Conservation (phyloP, 345 rosid species). For the Eucalyptus curtisii region DNA sequence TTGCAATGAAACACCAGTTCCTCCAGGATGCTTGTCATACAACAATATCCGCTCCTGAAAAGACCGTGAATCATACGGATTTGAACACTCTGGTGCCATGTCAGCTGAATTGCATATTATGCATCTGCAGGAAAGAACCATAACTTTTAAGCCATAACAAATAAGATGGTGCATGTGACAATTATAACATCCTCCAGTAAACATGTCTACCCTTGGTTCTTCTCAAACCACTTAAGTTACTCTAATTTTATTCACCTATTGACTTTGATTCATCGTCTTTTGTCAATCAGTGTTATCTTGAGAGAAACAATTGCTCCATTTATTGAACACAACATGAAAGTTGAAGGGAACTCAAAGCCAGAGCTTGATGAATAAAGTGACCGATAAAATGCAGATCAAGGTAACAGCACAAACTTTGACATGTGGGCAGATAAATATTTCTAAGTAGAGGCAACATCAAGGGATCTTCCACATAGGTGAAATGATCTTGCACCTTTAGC, state of each 20-base stretch:
- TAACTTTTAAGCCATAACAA: not conserved
- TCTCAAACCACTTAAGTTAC: not conserved
- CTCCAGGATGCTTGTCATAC: slow-evolving; percentile 90
- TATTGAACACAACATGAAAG: not conserved
- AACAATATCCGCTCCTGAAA: slow-evolving; percentile 65
- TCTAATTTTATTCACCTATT: not conserved
- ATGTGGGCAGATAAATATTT: not conserved
- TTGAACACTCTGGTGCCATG: slow-evolving; percentile 88
- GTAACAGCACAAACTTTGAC: not conserved
- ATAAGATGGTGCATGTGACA: not conserved
- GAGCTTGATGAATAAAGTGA: not conserved
- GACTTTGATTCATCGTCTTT: not conserved
- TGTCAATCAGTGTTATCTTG: not conserved
- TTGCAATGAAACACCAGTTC: slow-evolving; percentile 80
- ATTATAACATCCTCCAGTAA: not conserved
- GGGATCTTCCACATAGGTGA: not conserved
- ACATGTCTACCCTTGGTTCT: not conserved
- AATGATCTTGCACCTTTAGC: not conserved
- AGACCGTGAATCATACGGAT: slow-evolving; percentile 45
- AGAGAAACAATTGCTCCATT: not conserved
- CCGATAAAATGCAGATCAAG: not conserved
- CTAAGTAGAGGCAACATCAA: not conserved
- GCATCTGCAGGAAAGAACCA: slow-evolving; percentile 23
- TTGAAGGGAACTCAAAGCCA: not conserved
- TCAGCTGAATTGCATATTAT: slow-evolving; percentile 75